These are phyloP conservation scores for Epichloe coenophiala DNA, from an alignment of 2,329 filamentous ascomycete species.

Conservation along the genomic window DNA sequence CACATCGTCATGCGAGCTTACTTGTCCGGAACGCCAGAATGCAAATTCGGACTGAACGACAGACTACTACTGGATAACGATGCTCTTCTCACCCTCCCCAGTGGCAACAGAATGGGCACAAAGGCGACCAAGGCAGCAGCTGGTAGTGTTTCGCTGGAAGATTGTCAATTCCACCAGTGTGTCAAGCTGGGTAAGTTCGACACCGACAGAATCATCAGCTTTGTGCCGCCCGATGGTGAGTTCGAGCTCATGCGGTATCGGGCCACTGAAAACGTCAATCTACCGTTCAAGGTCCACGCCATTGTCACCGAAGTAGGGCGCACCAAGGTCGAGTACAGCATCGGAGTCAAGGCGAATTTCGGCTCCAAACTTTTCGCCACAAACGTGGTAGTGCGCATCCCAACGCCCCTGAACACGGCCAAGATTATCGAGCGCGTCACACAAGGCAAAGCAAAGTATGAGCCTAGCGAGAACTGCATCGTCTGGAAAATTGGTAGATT, in stretches of 20 bases:
- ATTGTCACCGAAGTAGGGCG: conserved; percentile 97
- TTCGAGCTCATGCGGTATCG: conserved; percentile 99
- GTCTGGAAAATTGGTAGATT: conserved; percentile 99
- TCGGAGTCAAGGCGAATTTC: conserved; percentile 94
- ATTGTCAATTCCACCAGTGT: conserved; percentile 98
- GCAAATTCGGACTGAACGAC: conserved; percentile 97
- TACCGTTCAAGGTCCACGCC: conserved; percentile 96
- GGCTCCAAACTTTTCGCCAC: conserved; percentile 93
- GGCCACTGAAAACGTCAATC: conserved; percentile 94
- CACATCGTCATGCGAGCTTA: conserved; percentile 99
- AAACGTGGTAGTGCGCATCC: conserved; percentile 87
- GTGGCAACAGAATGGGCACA: conserved; percentile 63
- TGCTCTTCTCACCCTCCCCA: conserved; percentile 49
- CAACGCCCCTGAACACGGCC: conserved; percentile 91
- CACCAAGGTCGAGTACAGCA: conserved; percentile 96
- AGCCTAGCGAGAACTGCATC: conserved; percentile 94
- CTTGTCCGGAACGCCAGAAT: conserved; percentile 89
- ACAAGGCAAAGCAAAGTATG: conserved; percentile 96
- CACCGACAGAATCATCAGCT: conserved; percentile 89
- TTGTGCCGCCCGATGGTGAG: conserved; percentile 91
- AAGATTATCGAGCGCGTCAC: conserved; percentile 85
- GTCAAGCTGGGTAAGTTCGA: conserved; percentile 97
- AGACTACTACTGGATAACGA: conserved; percentile 78
- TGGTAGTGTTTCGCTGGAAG: conserved; percentile 87
- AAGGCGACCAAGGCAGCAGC: conserved; percentile 93